Conservation (phyloP, 2,329 filamentous ascomycete genomes). For the Didymella exigua region DNA sequence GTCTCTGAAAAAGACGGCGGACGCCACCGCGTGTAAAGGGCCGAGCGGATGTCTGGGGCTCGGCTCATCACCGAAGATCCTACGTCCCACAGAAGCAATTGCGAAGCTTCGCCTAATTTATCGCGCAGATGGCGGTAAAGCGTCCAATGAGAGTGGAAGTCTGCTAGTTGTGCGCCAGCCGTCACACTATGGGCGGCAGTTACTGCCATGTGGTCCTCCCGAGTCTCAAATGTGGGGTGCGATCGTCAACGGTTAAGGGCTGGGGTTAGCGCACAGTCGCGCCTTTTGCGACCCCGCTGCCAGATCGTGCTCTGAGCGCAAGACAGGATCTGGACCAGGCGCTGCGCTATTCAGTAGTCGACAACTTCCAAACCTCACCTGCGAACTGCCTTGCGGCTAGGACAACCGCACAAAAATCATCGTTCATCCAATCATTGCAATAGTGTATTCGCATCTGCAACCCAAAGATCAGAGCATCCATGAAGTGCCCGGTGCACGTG, state of each 20-base stretch:
- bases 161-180: neutral
- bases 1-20: neutral
- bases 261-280: neutral
- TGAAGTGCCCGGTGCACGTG: neutral
- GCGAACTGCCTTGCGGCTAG: neutral
- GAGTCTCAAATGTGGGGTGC: conserved; percentile 7
- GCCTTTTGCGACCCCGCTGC: neutral
- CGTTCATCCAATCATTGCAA: neutral
- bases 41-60: conserved; percentile 2
- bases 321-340: neutral
- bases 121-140: neutral
- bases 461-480: neutral
- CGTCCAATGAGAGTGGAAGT: neutral
- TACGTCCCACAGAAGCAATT: neutral
- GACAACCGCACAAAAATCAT: neutral
- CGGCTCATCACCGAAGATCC: conserved; percentile 5
- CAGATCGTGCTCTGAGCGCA: neutral
- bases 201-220: neutral
- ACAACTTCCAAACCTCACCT: neutral
- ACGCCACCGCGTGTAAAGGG: conserved; percentile 7
- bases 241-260: neutral
- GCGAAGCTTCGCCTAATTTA: neutral
- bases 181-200: neutral
- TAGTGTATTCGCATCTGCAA: neutral
- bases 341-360: neutral